Base-by-base conservation (phyloP, 306 rosid species). In the Citrullus amarus region DNA sequence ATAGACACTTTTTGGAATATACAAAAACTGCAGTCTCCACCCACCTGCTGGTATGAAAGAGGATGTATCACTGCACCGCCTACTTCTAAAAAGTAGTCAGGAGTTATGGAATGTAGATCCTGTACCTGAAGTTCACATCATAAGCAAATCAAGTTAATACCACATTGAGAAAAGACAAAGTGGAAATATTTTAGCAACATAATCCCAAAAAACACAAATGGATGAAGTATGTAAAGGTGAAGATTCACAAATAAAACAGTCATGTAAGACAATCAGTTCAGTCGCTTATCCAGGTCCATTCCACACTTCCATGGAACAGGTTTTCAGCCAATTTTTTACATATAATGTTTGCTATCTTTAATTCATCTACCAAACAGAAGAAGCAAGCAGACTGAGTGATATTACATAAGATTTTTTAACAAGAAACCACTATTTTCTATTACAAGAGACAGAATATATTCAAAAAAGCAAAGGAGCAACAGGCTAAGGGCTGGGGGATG, bases 11-110 rank as follows among this genome's bases (percentile, higher is more conserved):
- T 41, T 18, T 51, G 17, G 56, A 81, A 71, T 44, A 7, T 14
- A 70, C 15, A 44, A 6, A 77, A 17, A 15, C 43, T 69, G 54
- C 54, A 11, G 84, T 79, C 54, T 55, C 82, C 77, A 81, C 97
- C 84, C 80, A 94, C 98, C 97, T 95, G 98, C 82, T 95, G 98
- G 83, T 95, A 95, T 9, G 98, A 95, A 80, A 95, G 98, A 34
- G 98, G 98, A 54, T 92, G 97, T 82, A 95, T 91, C 79, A 95
- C 92, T 75, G 92, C 98, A 62, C 98, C 98, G 81, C 98, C 90
- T 66, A 95, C 89, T 92, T 95, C 93, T 53, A 95, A 84, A 88
- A 95, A 95, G 88, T 84, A 85, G 89, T 88, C 82, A 36, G 97
- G 98, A 79, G 98, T 95, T 82, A 92, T 86, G 30, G 91, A 91